Evolutionary conservation across 768 basidiomycete species (phyloP).

Genomic region (Kockovaella imperatae): DNA sequence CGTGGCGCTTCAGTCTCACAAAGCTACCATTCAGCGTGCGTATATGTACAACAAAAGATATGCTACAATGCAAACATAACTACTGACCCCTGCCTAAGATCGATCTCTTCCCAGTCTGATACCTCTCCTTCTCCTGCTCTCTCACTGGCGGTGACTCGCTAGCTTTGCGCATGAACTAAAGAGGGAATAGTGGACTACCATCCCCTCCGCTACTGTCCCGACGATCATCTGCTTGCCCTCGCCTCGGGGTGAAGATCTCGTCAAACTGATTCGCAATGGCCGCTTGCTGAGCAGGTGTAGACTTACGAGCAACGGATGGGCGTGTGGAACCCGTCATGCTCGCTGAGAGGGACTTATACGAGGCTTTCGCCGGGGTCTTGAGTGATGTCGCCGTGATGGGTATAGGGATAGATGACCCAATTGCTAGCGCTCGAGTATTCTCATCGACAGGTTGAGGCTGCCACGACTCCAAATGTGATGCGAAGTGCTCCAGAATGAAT

Average conservation of each 20-base stretch:
- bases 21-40: too few species aligned
- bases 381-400: too few species aligned
- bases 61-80: too few species aligned
- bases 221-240: background rate
- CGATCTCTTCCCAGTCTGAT: background rate
- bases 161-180: slow-evolving; percentile 79
- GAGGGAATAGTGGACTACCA: slow-evolving; percentile 56
- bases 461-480: slow-evolving; percentile 14
- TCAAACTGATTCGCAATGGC: background rate
- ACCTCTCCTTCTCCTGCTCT: slow-evolving; percentile 29
- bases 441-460: background rate
- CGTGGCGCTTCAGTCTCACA: too few species aligned
- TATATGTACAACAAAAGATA: too few species aligned
- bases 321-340: background rate
- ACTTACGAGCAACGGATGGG: too few species aligned
- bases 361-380: too few species aligned
- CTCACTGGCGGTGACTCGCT: slow-evolving; percentile 27
- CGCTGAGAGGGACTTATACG: too few species aligned
- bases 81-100: background rate
- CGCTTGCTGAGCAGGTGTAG: too few species aligned
- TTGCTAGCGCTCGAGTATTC: background rate
- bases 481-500: slow-evolving; percentile 35
- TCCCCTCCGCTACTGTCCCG: background rate
- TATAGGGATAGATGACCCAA: background rate
- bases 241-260: background rate